A percentile compares a stretch with the other conserved stretches of the same genome.
phyloP scores from a whole-genome alignment of 768 basidiomycete species.

The Russula emetica region DNA sequence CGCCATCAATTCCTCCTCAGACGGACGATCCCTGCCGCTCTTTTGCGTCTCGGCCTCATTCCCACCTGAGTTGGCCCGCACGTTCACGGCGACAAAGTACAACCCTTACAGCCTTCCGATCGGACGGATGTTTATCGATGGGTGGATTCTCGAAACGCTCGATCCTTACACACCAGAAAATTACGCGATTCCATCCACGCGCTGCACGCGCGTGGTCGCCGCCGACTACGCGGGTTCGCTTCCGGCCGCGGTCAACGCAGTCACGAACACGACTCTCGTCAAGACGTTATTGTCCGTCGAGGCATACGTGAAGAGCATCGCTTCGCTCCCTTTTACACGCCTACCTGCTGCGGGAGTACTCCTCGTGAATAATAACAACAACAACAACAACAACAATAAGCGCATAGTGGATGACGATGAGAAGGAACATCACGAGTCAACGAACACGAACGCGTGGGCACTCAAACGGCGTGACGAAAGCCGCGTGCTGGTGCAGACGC shows the following conservation, averaged over 20 bases:
- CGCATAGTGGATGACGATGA: constrained; percentile 42
- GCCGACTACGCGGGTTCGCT: constrained; percentile 85
- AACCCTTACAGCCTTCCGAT: constrained; percentile 72
- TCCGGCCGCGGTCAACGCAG: constrained; percentile 78
- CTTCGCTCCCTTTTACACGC: constrained; percentile 63
- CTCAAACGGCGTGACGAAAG: constrained; percentile 56
- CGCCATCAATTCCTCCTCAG: constrained; percentile 3
- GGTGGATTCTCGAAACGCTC: constrained; percentile 94
- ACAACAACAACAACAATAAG: constrained; percentile 42
- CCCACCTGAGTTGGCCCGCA: constrained; percentile 54
- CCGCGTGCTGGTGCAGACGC: constrained; percentile 53
- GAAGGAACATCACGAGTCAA: not conserved
- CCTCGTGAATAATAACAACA: constrained; percentile 34
- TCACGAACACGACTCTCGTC: constrained; percentile 77
- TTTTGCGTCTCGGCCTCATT: constrained; percentile 84
- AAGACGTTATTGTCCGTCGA: constrained; percentile 72
- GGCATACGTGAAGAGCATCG: constrained; percentile 58
- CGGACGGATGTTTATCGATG: constrained; percentile 82
- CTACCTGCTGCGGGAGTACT: constrained; percentile 63
- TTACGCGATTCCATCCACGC: constrained; percentile 88
- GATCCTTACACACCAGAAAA: constrained; percentile 94
- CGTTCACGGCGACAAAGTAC: constrained; percentile 61
- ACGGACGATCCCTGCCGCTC: constrained; percentile 49
- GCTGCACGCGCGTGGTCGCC: constrained; percentile 79
- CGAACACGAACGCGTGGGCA: constrained; percentile 47